phyloP scores from a whole-genome alignment of 1,139 yeast species.

The Geotrichum australiense region DNA sequence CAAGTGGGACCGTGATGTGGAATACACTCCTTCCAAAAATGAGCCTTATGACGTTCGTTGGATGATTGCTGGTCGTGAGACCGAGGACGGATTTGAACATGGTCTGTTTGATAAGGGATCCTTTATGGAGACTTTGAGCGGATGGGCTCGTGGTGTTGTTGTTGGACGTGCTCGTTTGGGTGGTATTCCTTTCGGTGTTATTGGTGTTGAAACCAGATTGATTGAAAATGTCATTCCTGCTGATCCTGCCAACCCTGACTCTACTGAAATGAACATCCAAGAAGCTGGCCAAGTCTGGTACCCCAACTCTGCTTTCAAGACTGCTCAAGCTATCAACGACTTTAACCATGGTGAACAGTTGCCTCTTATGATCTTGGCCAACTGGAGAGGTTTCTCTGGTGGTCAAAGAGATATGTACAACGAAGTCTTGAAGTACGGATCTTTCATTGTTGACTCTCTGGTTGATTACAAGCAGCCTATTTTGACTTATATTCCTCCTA shows the following conservation, averaged over 20 bases:
- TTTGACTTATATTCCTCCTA: constrained; percentile 93
- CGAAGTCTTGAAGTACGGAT: constrained; percentile 94
- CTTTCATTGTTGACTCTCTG: constrained; percentile 92
- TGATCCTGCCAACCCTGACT: constrained; percentile 95
- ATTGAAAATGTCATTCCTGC: constrained; percentile 91
- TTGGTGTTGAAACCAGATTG: constrained; percentile 88
- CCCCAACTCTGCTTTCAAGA: constrained; percentile 97
- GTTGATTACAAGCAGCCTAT: constrained; percentile 96
- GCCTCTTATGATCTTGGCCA: constrained; percentile 94
- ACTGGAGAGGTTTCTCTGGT: constrained; percentile 99
- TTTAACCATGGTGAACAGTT: constrained; percentile 96
- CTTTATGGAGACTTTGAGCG: constrained; percentile 94
- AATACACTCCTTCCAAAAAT: constrained; percentile 63
- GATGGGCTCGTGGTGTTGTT: constrained; percentile 98
- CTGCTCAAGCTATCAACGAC: constrained; percentile 96
- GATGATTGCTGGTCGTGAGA: constrained; percentile 81
- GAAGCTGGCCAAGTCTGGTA: constrained; percentile 99
- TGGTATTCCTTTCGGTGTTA: constrained; percentile 97
- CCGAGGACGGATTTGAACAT: constrained; percentile 64
- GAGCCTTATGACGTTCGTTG: constrained; percentile 89
- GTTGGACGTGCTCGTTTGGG: constrained; percentile 98
- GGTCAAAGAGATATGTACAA: constrained; percentile 99
- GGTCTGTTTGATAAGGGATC: constrained; percentile 91
- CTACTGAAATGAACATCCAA: constrained; percentile 78
- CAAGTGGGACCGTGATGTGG: constrained; percentile 90